Evolutionary conservation across 768 basidiomycete genomes (phyloP), one percentile per base, ranked within the genome.

Genomic region (Lactarius deliciosus): DNA sequence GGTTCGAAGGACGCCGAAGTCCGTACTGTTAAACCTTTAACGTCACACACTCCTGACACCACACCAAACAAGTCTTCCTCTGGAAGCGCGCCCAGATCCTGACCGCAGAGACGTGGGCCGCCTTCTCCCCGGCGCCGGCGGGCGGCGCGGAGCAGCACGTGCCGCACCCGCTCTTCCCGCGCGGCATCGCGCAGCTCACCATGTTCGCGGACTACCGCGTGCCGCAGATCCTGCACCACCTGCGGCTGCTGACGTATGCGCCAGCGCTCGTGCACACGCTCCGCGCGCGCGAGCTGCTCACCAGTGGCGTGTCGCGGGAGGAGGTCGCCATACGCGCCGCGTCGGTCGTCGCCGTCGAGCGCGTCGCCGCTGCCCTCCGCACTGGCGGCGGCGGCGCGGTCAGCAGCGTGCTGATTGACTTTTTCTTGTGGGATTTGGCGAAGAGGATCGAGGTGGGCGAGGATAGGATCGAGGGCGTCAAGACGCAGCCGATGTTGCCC

Each of bases 131-230:
- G 2, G 66, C 77, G 13, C 70, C 77, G 8, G 64, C 74, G 8
- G 71, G 79, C 10, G 61, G 60, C 0, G 6, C 43, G 43, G 43
- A 45, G 47, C 22, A 25, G 13, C 22, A 53, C 10, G 47, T 3
- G 13, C 64, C 73, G 2, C 93, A 95, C 74, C 93, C 92, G 3
- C 77, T 94, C 53, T 92, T 95, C 77, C 88, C 89, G 3, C 79
- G 81, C 18, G 88, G 87, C 5, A 79, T 87, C 22, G 80, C 81
- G 43, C 78, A 86, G 58, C 82, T 96, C 13, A 94, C 94, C 25
- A 96, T 95, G 94, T 96, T 96, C 75, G 92, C 94, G 5, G 94
- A 96, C 79, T 94, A 95, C 73, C 86, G 92, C 50, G 91, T 96
- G 6, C 94, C 94, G 2, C 94, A 96, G 74, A 91, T 96, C 64